phyloP scores from a whole-genome alignment of 352 stramenopile genomes.

The Aphanomyces invadans region DNA sequence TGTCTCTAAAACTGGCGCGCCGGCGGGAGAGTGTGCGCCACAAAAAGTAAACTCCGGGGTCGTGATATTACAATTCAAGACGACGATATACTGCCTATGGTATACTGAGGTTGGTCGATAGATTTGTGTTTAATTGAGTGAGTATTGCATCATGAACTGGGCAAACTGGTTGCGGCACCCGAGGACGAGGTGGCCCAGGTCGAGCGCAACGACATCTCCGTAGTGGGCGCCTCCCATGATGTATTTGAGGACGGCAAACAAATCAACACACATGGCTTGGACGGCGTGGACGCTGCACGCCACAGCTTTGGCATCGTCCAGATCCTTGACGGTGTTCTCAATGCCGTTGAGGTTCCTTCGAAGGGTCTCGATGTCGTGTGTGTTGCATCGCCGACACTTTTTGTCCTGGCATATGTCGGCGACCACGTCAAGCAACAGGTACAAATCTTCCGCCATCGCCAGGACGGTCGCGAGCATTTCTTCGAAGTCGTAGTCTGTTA shows the following conservation, averaged over 20 bases:
- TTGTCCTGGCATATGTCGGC: slow-evolving; percentile 6
- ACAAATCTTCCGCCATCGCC: slow-evolving; percentile 4
- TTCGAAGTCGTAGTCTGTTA: slow-evolving; percentile 13
- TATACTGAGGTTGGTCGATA: not conserved
- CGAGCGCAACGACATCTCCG: not conserved
- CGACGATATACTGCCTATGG: not conserved
- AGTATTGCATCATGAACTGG: slow-evolving; percentile 18
- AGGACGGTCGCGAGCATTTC: slow-evolving; percentile 9
- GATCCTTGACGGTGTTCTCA: not conserved
- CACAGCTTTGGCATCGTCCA: not conserved
- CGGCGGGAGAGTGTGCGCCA: not conserved
- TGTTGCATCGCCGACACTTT: not conserved
- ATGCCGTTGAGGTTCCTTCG: not conserved
- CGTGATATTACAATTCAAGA: not conserved
- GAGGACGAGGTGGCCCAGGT: slow-evolving; percentile 9
- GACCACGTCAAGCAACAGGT: slow-evolving; percentile 1
- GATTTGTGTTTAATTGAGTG: slow-evolving; percentile 4
- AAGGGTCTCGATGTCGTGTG: not conserved
- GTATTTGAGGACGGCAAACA: slow-evolving; percentile 6
- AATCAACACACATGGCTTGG: slow-evolving; percentile 15
- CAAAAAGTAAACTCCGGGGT: not conserved
- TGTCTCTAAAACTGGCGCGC: slow-evolving; percentile 3
- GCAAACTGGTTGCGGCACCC: slow-evolving; percentile 6
- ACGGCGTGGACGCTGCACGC: not conserved
- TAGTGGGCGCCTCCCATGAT: slow-evolving; percentile 1